A percentile compares a stretch with the other conserved stretches of the same genome.
Conservation (phyloP, 2,329 filamentous ascomycete genomes). For the Talaromyces atroroseus region DNA sequence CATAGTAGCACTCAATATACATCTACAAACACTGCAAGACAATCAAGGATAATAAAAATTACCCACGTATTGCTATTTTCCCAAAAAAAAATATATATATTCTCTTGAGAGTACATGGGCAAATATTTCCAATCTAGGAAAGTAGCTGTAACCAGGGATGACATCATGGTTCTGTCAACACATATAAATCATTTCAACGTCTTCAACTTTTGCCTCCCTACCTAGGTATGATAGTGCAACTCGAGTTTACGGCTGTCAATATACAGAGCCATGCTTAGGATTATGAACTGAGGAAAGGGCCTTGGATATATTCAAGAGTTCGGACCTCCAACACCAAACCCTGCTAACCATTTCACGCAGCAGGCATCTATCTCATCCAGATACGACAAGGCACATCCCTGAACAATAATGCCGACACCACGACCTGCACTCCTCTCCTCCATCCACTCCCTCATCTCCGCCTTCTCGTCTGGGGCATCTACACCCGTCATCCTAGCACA, state of each 20-base stretch:
- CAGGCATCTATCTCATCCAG: too few species aligned
- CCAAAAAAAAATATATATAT: too few species aligned
- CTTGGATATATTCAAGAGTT: not conserved
- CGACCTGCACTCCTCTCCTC: constrained; percentile 21
- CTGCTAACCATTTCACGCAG: too few species aligned
- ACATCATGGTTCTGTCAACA: not conserved
- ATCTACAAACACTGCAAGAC: too few species aligned
- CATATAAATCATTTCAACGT: not conserved
- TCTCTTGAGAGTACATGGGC: not conserved
- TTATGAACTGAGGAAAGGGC: not conserved
- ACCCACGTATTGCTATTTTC: not conserved
- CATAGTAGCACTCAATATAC: too few species aligned
- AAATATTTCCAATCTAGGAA: constrained; percentile 3
- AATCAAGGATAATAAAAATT: not conserved
- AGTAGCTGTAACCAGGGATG: not conserved
- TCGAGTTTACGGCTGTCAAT: too few species aligned
- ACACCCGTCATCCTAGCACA: constrained; percentile 23
- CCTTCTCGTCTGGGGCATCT: constrained; percentile 26
- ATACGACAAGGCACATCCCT: not conserved
- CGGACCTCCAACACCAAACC: too few species aligned
- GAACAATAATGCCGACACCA: constrained; percentile 6
- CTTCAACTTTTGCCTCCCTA: not conserved
- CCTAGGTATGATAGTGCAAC: too few species aligned
- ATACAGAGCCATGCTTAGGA: not conserved
- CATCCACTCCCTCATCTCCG: constrained; percentile 24